Evolutionary conservation across 805 yeast genomes (phyloP).

Genomic region (Kockiozyma suomiensis): DNA sequence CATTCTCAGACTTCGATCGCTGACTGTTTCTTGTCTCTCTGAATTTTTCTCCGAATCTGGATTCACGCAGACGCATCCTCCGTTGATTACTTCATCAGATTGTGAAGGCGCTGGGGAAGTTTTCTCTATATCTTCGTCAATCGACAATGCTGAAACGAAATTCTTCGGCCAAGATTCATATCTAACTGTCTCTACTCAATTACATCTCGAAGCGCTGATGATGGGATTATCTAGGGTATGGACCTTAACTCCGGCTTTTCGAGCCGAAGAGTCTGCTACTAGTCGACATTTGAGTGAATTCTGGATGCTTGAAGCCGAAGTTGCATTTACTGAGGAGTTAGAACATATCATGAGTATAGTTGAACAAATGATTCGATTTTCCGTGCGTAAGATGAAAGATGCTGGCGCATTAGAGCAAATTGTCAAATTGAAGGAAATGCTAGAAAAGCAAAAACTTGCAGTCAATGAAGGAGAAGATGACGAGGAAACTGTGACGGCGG

Average conservation of each 20-base stretch:
- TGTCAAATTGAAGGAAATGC: conserved; percentile 5
- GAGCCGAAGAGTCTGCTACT: conserved; percentile 92
- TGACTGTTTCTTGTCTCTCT: conserved; percentile 56
- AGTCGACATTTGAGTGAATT: conserved; percentile 90
- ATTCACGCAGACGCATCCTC: conserved; percentile 79
- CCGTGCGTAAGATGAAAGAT: conserved; percentile 40
- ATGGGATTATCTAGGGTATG: conserved; percentile 78
- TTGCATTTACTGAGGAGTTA: conserved; percentile 62
- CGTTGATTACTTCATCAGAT: conserved; percentile 83
- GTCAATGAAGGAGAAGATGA: conserved; percentile 11
- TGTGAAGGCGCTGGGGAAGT: conserved; percentile 98
- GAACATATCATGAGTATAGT: conserved; percentile 63
- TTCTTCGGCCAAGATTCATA: conserved; percentile 72
- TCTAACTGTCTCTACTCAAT: conserved; percentile 87
- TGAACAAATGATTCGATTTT: conserved; percentile 67
- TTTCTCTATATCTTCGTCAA: conserved; percentile 53
- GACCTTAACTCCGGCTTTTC: conserved; percentile 86
- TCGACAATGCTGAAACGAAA: not conserved
- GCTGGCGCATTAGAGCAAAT: conserved; percentile 12
- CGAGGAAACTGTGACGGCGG: conserved; percentile 18
- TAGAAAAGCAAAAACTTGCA: conserved; percentile 9
- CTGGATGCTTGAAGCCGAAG: conserved; percentile 97
- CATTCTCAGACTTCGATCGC: conserved; percentile 71
- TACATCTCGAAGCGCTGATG: conserved; percentile 82
- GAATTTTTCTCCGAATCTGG: conserved; percentile 56